Conservation (phyloP, 371 early-diverging fungal species). For the Zancudomyces culisetae region DNA sequence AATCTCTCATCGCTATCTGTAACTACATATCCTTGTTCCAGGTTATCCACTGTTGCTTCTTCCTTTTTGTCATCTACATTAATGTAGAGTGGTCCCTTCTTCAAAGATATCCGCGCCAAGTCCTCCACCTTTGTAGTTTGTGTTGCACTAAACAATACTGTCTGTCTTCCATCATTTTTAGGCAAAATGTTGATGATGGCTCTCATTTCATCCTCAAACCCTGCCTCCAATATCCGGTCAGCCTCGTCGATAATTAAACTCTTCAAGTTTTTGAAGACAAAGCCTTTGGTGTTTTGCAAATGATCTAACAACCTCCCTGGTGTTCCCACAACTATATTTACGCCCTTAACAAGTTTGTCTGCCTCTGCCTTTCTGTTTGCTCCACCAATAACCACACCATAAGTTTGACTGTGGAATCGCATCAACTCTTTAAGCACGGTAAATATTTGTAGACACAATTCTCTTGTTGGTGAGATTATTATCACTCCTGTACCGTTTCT, state of each 20-base stretch:
- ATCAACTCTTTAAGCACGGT: slow-evolving; percentile 88
- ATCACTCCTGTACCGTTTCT: slow-evolving; percentile 92
- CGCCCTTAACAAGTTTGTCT: slow-evolving; percentile 80
- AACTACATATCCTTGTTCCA: slow-evolving; percentile 92
- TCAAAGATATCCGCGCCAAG: slow-evolving; percentile 85
- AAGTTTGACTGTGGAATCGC: slow-evolving; percentile 84
- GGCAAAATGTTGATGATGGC: slow-evolving; percentile 83
- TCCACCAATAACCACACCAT: slow-evolving; percentile 95
- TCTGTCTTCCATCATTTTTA: slow-evolving; percentile 72
- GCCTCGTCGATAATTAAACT: slow-evolving; percentile 96
- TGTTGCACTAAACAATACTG: slow-evolving; percentile 96
- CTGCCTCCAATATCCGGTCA: slow-evolving; percentile 93
- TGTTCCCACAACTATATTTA: slow-evolving; percentile 90
- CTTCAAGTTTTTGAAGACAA: slow-evolving; percentile 74
- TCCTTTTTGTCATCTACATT: slow-evolving; percentile 87
- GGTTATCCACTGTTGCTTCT: slow-evolving; percentile 76
- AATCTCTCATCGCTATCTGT: slow-evolving; percentile 79
- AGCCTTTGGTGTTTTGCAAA: slow-evolving; percentile 85
- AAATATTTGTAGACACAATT: slow-evolving; percentile 96
- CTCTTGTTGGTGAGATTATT: slow-evolving; percentile 98
- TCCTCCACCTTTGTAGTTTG: slow-evolving; percentile 94
- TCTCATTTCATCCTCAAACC: slow-evolving; percentile 97
- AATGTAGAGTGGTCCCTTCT: slow-evolving; percentile 82
- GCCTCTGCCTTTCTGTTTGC: slow-evolving; percentile 90
- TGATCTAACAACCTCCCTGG: slow-evolving; percentile 97